Conservation (phyloP, 306 rosid genomes). For the Quercus wislizeni region DNA sequence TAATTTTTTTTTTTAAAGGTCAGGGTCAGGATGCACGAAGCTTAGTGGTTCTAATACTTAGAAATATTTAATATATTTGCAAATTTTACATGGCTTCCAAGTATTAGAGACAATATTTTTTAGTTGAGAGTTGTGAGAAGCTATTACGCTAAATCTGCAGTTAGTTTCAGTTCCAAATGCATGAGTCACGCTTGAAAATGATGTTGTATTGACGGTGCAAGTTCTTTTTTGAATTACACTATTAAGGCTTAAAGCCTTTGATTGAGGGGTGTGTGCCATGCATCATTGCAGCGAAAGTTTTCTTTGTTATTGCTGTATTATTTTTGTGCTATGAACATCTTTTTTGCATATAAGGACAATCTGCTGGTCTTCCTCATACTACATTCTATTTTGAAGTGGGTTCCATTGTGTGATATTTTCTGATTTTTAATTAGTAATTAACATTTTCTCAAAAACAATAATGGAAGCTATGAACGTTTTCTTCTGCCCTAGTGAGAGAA, state of each 20-base stretch:
- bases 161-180: background rate
- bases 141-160: background rate
- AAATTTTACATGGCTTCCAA: background rate
- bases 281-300: background rate
- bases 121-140: slow-evolving; percentile 5
- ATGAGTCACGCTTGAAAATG: background rate
- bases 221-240: background rate
- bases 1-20: too few species aligned
- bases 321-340: background rate
- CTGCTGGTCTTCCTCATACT: background rate
- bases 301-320: background rate
- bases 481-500: too few species aligned
- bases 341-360: background rate
- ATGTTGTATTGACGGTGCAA: background rate
- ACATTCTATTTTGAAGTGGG: background rate
- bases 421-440: too few species aligned
- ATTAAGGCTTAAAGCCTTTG: background rate
- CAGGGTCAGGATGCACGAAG: background rate
- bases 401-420: background rate
- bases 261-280: background rate
- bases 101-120: background rate
- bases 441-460: too few species aligned
- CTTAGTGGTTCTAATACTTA: slow-evolving; percentile 1
- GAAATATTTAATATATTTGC: background rate
- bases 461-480: too few species aligned